Conservation (phyloP, 2,329 filamentous ascomycete genomes). For the Nigrospora sphaerica region DNA sequence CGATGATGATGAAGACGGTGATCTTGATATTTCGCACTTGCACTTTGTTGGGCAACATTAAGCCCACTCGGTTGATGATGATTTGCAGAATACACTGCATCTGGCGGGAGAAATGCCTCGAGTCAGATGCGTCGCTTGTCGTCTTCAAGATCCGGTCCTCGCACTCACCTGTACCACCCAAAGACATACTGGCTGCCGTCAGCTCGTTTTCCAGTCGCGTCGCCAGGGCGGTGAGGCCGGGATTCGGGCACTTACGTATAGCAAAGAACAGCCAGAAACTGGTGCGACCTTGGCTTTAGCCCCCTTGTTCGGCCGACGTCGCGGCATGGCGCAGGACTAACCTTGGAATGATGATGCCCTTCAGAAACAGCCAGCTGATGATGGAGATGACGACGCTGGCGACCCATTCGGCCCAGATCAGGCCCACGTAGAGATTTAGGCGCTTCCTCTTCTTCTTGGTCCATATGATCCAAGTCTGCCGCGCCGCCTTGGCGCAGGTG, state of each 20-base stretch:
- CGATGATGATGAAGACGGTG: slow-evolving; percentile 35
- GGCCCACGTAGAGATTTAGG: slow-evolving; percentile 20
- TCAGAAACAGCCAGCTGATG: slow-evolving; percentile 18
- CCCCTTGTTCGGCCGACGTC: background rate
- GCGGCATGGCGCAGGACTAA: background rate
- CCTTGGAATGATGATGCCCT: slow-evolving; percentile 1
- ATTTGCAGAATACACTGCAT: slow-evolving; percentile 46
- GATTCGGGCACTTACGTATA: background rate
- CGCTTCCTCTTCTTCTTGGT: slow-evolving; percentile 14
- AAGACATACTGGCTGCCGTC: background rate
- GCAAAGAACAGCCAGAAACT: slow-evolving; percentile 5
- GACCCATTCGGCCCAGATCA: slow-evolving; percentile 26
- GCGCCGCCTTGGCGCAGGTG: slow-evolving; percentile 17
- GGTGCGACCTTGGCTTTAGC: background rate
- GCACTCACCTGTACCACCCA: background rate
- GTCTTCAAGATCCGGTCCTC: no score
- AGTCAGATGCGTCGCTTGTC: no score
- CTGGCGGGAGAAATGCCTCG: slow-evolving; percentile 16
- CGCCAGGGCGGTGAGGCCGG: background rate
- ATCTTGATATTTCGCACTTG: slow-evolving; percentile 33
- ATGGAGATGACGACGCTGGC: slow-evolving; percentile 20
- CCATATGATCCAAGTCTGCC: slow-evolving; percentile 18
- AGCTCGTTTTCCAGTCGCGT: background rate
- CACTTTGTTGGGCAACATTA: slow-evolving; percentile 33
- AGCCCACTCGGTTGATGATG: slow-evolving; percentile 43